phyloP scores from a whole-genome alignment of 306 rosid genomes.

The Vicia villosa region DNA sequence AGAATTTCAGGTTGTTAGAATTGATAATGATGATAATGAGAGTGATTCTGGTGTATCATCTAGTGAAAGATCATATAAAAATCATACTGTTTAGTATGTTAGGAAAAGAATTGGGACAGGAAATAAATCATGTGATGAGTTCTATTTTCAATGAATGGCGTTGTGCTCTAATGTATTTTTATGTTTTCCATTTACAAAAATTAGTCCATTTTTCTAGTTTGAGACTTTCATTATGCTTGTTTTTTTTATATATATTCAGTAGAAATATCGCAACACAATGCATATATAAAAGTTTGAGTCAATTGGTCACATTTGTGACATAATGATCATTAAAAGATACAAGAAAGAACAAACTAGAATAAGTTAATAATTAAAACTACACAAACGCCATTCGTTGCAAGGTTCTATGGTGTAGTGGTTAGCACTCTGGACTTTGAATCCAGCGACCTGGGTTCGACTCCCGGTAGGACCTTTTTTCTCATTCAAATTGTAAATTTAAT shows the following conservation, averaged over 20 bases:
- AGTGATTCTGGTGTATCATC: conserved; percentile 11
- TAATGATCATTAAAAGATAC: too few relatives aligned
- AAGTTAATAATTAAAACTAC: too few relatives aligned
- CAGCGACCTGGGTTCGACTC: conserved; percentile 66
- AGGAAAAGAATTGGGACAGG: not conserved
- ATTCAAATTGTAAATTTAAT: too few relatives aligned
- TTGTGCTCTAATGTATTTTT: too few relatives aligned
- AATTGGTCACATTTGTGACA: not conserved
- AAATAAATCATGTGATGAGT: conserved; percentile 45
- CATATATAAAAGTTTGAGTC: not conserved
- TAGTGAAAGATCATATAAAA: not conserved
- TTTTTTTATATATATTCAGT: too few relatives aligned
- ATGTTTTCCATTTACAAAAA: too few relatives aligned
- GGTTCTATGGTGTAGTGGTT: conserved; percentile 68
- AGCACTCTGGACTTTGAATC: conserved; percentile 66
- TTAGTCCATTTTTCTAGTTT: too few relatives aligned
- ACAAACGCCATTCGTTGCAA: accelerated
- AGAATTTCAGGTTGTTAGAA: not conserved
- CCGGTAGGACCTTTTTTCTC: conserved; percentile 49
- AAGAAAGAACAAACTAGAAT: too few relatives aligned
- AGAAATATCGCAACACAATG: too few relatives aligned
- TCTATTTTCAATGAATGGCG: conserved; percentile 29
- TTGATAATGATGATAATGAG: conserved; percentile 25
- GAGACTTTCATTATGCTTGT: too few relatives aligned
- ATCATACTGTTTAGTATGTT: not conserved